These are phyloP conservation scores for Candida stauntonica DNA, from an alignment of 805 yeast species.

Conservation along the genomic window DNA sequence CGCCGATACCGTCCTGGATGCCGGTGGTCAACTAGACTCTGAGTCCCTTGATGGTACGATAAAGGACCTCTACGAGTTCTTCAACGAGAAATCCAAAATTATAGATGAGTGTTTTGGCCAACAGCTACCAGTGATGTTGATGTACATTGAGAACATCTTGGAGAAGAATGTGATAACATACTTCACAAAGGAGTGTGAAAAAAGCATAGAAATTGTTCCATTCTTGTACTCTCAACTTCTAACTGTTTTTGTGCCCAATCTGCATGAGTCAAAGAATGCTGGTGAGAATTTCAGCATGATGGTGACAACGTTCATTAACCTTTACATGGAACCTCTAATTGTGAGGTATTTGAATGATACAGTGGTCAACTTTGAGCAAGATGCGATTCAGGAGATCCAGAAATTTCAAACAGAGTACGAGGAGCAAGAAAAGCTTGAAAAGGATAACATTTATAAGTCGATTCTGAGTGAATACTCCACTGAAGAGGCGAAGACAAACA, in stretches of 20 bases:
- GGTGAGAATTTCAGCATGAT: constrained; percentile 30
- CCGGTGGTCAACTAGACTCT: constrained; percentile 20
- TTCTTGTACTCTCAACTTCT: constrained; percentile 28
- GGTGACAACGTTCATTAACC: constrained; percentile 31
- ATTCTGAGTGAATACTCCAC: constrained; percentile 35
- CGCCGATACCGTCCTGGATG: constrained; percentile 26
- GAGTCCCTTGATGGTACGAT: constrained; percentile 25
- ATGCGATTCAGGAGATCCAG: constrained; percentile 24
- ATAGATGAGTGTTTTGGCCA: constrained; percentile 37
- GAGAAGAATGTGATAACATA: constrained; percentile 32
- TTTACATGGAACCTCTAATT: constrained; percentile 34
- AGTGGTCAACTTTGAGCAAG: constrained; percentile 27
- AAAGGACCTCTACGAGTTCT: constrained; percentile 26
- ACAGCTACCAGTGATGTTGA: constrained; percentile 35
- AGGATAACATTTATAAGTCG: constrained; percentile 40
- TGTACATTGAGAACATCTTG: constrained; percentile 35
- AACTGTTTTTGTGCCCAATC: constrained; percentile 30
- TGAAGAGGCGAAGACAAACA: constrained; percentile 30
- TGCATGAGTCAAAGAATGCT: constrained; percentile 35
- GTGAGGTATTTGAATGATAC: constrained; percentile 31
- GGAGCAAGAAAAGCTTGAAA: constrained; percentile 34
- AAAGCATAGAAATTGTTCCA: constrained; percentile 30
- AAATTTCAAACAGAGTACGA: constrained; percentile 25
- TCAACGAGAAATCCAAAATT: constrained; percentile 33
- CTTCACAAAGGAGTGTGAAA: constrained; percentile 23